phyloP scores from a whole-genome alignment of 331 rosid species.

The Rosa hybrid region DNA sequence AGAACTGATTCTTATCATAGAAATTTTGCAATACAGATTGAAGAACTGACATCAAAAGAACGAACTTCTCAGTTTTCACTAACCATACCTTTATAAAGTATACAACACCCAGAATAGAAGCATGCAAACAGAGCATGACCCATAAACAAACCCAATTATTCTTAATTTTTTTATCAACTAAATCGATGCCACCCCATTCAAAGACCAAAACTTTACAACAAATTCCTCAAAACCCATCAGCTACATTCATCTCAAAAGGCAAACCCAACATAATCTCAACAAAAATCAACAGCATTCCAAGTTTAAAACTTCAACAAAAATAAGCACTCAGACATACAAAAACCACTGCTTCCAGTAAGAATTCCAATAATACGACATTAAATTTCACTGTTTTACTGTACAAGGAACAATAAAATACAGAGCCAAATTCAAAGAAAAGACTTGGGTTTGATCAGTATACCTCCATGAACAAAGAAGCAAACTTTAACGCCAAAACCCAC shows the following conservation, averaged over 20 bases:
- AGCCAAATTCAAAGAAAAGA: not conserved
- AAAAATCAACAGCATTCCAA: constrained; percentile 31
- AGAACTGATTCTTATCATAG: not conserved
- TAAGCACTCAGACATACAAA: constrained; percentile 29
- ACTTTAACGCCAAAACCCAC: constrained; percentile 30
- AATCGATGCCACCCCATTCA: constrained; percentile 29
- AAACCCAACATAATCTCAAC: constrained; percentile 26
- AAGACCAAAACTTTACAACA: constrained; percentile 39
- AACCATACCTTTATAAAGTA: not conserved
- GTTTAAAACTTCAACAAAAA: not conserved
- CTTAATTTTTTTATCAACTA: not conserved
- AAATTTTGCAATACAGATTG: not conserved
- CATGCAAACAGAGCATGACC: constrained; percentile 24
- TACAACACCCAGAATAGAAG: constrained; percentile 3
- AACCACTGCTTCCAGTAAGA: constrained; percentile 30
- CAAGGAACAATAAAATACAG: constrained; percentile 26
- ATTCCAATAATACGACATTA: constrained; percentile 52
- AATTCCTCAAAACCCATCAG: constrained; percentile 46
- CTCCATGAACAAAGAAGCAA: constrained; percentile 48
- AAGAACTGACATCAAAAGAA: not conserved
- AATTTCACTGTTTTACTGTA: constrained; percentile 35
- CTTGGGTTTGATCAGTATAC: constrained; percentile 44
- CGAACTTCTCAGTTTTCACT: not conserved
- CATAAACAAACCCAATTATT: constrained; percentile 25
- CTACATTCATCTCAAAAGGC: constrained; percentile 41